Conservation (phyloP, 495 filamentous ascomycete genomes). For the Xeromyces bisporus region DNA sequence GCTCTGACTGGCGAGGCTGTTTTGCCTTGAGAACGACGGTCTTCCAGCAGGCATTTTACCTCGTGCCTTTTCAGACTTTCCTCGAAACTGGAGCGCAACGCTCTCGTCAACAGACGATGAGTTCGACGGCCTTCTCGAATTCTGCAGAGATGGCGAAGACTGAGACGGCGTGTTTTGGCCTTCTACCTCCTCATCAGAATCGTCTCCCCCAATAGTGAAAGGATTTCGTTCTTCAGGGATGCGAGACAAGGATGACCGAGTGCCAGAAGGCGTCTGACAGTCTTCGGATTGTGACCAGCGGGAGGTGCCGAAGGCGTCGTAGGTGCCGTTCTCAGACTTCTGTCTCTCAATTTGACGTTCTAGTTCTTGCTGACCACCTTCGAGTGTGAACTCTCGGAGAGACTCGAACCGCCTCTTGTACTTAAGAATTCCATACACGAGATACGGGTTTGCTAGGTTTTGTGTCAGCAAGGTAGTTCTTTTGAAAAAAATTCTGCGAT, state of each 20-base stretch:
- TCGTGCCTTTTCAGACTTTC: slow-evolving; percentile 95
- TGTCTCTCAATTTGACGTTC: slow-evolving; percentile 57
- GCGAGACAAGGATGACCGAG: slow-evolving; percentile 47
- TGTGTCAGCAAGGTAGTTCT: slow-evolving; percentile 4
- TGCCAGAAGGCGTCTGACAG: slow-evolving; percentile 43
- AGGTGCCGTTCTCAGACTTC: slow-evolving; percentile 42
- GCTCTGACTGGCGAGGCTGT: slow-evolving; percentile 69
- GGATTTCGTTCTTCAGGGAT: slow-evolving; percentile 68
- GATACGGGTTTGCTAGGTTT: slow-evolving; percentile 60
- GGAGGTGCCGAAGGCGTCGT: slow-evolving; percentile 18
- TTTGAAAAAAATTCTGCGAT: neutral
- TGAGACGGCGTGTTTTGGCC: slow-evolving; percentile 48
- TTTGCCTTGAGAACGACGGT: slow-evolving; percentile 73
- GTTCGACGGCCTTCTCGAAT: slow-evolving; percentile 54
- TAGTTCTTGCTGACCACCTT: slow-evolving; percentile 86
- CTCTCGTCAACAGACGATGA: slow-evolving; percentile 63
- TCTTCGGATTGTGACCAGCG: slow-evolving; percentile 46
- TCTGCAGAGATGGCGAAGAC: slow-evolving; percentile 52
- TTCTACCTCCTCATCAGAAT: slow-evolving; percentile 58
- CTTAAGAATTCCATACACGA: slow-evolving; percentile 66
- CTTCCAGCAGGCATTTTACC: slow-evolving; percentile 91
- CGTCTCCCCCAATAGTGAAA: slow-evolving; percentile 83
- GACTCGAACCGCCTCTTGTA: slow-evolving; percentile 76
- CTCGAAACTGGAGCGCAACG: slow-evolving; percentile 73
- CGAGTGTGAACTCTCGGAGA: slow-evolving; percentile 80